Evolutionary conservation across 768 basidiomycete species (phyloP).

Genomic region (Tulasnella sp.): DNA sequence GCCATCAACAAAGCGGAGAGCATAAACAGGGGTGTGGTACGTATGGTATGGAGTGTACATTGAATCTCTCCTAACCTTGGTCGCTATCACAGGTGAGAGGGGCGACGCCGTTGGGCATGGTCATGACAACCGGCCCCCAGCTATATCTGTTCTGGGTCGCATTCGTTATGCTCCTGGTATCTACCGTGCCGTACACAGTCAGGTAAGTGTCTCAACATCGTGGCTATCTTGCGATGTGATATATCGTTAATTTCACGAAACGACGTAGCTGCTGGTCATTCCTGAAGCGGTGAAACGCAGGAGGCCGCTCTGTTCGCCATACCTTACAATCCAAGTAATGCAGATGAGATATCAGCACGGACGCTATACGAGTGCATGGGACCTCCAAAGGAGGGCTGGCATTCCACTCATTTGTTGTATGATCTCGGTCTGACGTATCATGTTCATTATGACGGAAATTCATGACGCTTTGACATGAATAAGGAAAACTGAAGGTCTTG

Average conservation of each 20-base stretch:
- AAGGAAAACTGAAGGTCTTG: background rate
- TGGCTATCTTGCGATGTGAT: background rate
- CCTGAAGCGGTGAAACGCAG: conserved; percentile 5
- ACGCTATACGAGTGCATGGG: no score
- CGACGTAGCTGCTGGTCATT: background rate
- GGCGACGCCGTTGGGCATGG: conserved; percentile 14
- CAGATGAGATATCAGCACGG: no score
- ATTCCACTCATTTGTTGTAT: no score
- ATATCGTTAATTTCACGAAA: background rate
- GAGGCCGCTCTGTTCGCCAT: background rate
- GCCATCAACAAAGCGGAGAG: conserved; percentile 12
- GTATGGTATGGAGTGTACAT: background rate
- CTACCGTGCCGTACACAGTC: conserved; percentile 18
- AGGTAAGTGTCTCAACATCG: conserved; percentile 4
- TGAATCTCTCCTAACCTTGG: background rate
- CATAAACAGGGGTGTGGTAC: conserved; percentile 11
- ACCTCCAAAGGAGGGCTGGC: no score
- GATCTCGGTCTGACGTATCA: no score
- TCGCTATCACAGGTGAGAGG: background rate
- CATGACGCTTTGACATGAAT: background rate
- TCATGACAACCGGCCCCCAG: conserved; percentile 9
- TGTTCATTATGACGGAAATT: background rate
- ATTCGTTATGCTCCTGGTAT: conserved; percentile 16
- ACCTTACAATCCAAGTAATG: no score
- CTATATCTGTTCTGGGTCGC: conserved; percentile 19